A percentile compares a stretch with the other conserved stretches of the same genome.
Conservation (phyloP, 208 protist species). For the Leishmania guyanensis region DNA sequence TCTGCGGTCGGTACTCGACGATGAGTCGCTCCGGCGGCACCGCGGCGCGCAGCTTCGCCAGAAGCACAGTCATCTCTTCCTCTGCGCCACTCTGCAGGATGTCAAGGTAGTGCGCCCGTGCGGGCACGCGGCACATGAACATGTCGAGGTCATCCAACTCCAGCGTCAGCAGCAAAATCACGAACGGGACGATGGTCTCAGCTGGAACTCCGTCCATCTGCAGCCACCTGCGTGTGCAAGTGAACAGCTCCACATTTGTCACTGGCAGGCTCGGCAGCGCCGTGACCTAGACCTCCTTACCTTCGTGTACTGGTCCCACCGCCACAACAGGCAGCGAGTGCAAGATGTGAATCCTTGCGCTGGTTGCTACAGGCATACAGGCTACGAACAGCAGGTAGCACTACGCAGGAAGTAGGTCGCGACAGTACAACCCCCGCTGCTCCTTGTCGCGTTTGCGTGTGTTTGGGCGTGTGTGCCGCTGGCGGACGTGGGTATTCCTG, state of each 20-base stretch:
- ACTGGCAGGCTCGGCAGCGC: conserved; percentile 5
- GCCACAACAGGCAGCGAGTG: not conserved
- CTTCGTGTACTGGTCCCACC: not conserved
- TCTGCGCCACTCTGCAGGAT: conserved; percentile 25
- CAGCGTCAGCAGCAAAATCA: conserved; percentile 10
- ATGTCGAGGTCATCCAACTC: conserved; percentile 15
- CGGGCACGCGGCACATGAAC: conserved; percentile 30
- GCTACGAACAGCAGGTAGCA: not conserved
- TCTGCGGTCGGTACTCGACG: conserved; percentile 6
- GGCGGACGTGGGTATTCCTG: not conserved
- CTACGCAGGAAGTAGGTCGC: not conserved
- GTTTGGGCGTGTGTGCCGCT: not conserved
- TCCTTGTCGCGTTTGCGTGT: not conserved
- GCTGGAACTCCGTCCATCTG: conserved; percentile 10
- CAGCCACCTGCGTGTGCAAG: conserved; percentile 21
- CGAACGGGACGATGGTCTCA: conserved; percentile 20
- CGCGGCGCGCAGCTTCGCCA: conserved; percentile 4
- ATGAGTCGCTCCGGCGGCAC: conserved; percentile 9
- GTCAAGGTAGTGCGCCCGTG: conserved; percentile 14
- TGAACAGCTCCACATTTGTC: conserved; percentile 5
- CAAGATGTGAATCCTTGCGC: not conserved
- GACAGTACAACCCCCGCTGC: not conserved
- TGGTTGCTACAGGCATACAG: not conserved
- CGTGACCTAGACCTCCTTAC: conserved; percentile 5
- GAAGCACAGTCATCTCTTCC: conserved; percentile 13